phyloP scores from a whole-genome alignment of 768 basidiomycete species.

The Auricularia auricula-judae region DNA sequence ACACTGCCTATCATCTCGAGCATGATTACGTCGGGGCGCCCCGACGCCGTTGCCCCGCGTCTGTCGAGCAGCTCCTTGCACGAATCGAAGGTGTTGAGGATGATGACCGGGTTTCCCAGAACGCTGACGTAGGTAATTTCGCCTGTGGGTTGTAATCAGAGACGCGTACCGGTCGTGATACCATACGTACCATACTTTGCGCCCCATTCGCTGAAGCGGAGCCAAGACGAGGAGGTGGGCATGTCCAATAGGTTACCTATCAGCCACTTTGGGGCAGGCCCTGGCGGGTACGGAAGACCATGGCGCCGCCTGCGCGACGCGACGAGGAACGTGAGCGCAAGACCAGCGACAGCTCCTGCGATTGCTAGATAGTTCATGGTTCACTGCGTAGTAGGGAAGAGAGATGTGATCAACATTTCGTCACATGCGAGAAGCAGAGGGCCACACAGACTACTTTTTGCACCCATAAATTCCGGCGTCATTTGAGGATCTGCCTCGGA shows the following conservation, averaged over 20 bases:
- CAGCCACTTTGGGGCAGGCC: neutral
- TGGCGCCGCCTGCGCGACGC: neutral
- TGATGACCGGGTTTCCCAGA: neutral
- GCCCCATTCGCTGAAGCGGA: neutral
- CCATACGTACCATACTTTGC: neutral
- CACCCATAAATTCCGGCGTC: too few species aligned
- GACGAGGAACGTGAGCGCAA: neutral
- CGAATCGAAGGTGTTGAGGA: constrained; percentile 1
- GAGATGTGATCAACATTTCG: too few species aligned
- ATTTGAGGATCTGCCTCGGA: too few species aligned
- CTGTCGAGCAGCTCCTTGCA: constrained; percentile 1
- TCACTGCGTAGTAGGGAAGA: too few species aligned
- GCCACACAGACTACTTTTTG: too few species aligned
- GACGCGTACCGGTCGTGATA: neutral
- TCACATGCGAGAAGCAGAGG: too few species aligned
- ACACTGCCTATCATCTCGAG: neutral
- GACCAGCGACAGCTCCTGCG: too few species aligned
- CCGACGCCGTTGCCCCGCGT: neutral
- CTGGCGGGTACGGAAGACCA: neutral
- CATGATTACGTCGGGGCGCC: constrained; percentile 2
- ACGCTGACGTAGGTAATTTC: neutral
- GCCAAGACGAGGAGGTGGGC: neutral
- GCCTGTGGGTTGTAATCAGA: neutral
- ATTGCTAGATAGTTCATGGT: too few species aligned
- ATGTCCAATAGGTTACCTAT: neutral